These are phyloP conservation scores for Avena eriantha DNA, from an alignment of 176 grass and related monocot species.

Conservation along the genomic window DNA sequence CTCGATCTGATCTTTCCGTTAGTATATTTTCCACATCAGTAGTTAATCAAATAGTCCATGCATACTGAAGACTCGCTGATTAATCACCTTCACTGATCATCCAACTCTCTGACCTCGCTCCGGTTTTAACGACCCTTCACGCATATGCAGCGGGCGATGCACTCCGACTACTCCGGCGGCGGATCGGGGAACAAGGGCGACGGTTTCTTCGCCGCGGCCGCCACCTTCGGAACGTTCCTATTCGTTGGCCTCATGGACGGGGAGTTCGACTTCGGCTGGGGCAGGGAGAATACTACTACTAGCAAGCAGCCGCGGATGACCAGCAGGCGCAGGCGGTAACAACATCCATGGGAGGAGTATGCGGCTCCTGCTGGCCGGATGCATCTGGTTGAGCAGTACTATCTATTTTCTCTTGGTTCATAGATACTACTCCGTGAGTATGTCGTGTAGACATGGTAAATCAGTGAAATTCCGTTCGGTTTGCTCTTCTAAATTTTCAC, in stretches of 20 bases:
- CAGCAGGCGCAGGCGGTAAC: background rate
- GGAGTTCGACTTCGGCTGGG: background rate
- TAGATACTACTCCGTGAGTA: too few species aligned
- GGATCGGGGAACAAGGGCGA: background rate
- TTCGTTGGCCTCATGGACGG: background rate
- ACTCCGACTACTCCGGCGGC: background rate
- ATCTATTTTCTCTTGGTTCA: too few species aligned
- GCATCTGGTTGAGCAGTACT: too few species aligned
- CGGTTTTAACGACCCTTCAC: background rate
- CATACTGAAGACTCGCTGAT: background rate
- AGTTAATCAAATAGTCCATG: background rate
- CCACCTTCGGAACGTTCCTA: background rate
- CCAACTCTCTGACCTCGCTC: background rate
- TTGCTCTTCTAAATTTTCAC: too few species aligned
- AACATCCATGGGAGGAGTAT: background rate
- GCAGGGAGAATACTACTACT: background rate
- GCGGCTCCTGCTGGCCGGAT: too few species aligned
- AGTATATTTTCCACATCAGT: background rate
- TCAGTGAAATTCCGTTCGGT: too few species aligned
- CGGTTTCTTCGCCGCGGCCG: background rate
- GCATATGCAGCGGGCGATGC: background rate
- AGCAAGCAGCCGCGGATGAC: background rate
- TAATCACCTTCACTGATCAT: background rate
- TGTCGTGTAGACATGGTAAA: too few species aligned
- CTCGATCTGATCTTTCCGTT: too few species aligned